Base-by-base conservation (phyloP, 1,284 basidiomycete genomes). In the Ceratobasidium sp. region DNA sequence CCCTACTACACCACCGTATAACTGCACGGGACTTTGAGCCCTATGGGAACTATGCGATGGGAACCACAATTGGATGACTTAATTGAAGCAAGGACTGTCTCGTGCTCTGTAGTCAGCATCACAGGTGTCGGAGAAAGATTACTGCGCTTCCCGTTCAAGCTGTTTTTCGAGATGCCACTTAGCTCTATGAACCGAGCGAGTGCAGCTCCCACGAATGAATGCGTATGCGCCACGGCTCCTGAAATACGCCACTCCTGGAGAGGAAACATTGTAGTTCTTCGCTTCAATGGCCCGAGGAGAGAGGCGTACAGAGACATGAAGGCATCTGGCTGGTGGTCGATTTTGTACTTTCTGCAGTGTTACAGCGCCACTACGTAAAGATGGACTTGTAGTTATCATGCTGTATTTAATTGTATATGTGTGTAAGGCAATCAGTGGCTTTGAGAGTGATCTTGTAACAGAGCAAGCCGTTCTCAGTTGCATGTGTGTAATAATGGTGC, bases 271-370 rank as follows among this genome's bases (percentile, higher is more conserved):
- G 41, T 94, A 41, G 92, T 91, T 21, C 85, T 94, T 76, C 94
- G 93, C 80, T 93, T 90, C 82, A 93, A 89, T 75, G 92, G 92
- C 54, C 89, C 91, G 2, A 84, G 67, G 23, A 28, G 67, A 5
- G 26, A 35, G 23, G 67, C 55, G 21, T 71, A 71, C 35, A 57
- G 26, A 23, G 43, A 70, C 38, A 58, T 58, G 43, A 44, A 70
- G 8, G 38, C 32, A 21, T 43, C 41, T 11, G 66, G 58, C 44
- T 44, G 57, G 16, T 43, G 54, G 21, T 21, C 54, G 13, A 58
- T 70, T 11, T 44, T 43, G 16, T 54, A 70, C 9, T 70, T 70
- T 32, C 49, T 70, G 30, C 47, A 7, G 16, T 23, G 32, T 8
- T 59, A 59, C 21, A 26, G 5, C 50, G 21, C 2, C 11, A 14